Evolutionary conservation across 2,329 filamentous ascomycete genomes (phyloP).

Genomic region (Fonsecaea multimorphosa): DNA sequence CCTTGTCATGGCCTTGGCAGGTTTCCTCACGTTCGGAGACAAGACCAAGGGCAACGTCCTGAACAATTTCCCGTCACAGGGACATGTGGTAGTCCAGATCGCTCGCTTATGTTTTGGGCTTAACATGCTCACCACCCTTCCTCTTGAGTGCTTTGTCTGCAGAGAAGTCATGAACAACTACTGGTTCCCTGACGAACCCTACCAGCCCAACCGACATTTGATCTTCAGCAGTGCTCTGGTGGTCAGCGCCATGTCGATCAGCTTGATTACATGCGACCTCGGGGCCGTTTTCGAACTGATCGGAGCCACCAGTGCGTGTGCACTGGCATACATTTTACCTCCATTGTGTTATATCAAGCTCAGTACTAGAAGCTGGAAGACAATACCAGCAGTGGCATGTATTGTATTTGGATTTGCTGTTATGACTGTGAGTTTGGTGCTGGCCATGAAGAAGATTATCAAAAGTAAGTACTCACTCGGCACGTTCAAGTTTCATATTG

Average conservation of each 20-base stretch:
- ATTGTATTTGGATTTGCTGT: slow-evolving; percentile 80
- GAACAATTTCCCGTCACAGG: slow-evolving; percentile 89
- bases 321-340: slow-evolving; percentile 92
- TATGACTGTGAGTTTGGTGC: slow-evolving; percentile 79
- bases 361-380: slow-evolving; percentile 71
- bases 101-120: slow-evolving; percentile 94
- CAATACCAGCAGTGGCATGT: slow-evolving; percentile 71
- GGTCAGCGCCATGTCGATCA: slow-evolving; percentile 75
- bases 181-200: slow-evolving; percentile 73
- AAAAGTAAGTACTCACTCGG: slow-evolving; percentile 33
- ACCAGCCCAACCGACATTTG: slow-evolving; percentile 82
- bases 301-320: slow-evolving; percentile 91
- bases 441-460: slow-evolving; percentile 72
- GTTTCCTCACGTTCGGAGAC: slow-evolving; percentile 92
- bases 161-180: slow-evolving; percentile 95
- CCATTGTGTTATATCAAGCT: slow-evolving; percentile 95
- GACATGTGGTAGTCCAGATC: slow-evolving; percentile 89
- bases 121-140: slow-evolving; percentile 97
- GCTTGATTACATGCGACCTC: slow-evolving; percentile 87
- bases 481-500: neutral
- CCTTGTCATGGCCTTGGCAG: slow-evolving; percentile 82
- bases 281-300: slow-evolving; percentile 95
- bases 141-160: slow-evolving; percentile 96
- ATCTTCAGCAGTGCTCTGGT: slow-evolving; percentile 85
- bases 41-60: slow-evolving; percentile 92